These are phyloP conservation scores for Neofusicoccum ribis DNA, from an alignment of 2,329 filamentous ascomycete species.

Conservation along the genomic window DNA sequence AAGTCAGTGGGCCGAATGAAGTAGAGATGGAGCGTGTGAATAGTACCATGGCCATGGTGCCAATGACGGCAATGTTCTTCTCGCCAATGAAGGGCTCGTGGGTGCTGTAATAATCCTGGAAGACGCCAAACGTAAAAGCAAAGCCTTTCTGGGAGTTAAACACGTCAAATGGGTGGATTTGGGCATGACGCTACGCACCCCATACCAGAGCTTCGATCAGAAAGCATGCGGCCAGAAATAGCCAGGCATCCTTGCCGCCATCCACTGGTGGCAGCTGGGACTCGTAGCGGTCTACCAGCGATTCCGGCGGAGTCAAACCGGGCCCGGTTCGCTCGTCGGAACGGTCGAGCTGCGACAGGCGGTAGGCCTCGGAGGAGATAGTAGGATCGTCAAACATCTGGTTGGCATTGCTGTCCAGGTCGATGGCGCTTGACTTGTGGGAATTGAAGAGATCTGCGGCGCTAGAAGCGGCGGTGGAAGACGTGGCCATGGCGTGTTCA, in stretches of 20 bases:
- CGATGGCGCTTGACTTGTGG: no score
- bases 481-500: no score
- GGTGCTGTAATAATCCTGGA: slow-evolving; percentile 67
- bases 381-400: no score
- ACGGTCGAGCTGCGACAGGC: neutral
- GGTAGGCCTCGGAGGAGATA: no score
- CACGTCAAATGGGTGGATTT: neutral
- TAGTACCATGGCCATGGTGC: slow-evolving; percentile 61
- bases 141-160: slow-evolving; percentile 53
- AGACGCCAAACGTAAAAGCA: slow-evolving; percentile 68
- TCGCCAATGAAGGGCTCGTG: slow-evolving; percentile 58
- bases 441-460: no score
- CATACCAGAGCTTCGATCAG: slow-evolving; percentile 56
- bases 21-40: slow-evolving; percentile 46
- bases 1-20: neutral
- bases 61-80: slow-evolving; percentile 61
- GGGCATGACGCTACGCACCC: slow-evolving; percentile 38
- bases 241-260: slow-evolving; percentile 52
- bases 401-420: no score
- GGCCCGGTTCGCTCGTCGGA: neutral
- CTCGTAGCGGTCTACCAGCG: neutral
- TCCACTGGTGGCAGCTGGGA: slow-evolving; percentile 47
- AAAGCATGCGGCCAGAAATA: slow-evolving; percentile 53
- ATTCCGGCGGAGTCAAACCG: neutral
- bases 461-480: no score